phyloP scores from a whole-genome alignment of 192 early-diverging fungal genomes.

The Coemansia sp. region DNA sequence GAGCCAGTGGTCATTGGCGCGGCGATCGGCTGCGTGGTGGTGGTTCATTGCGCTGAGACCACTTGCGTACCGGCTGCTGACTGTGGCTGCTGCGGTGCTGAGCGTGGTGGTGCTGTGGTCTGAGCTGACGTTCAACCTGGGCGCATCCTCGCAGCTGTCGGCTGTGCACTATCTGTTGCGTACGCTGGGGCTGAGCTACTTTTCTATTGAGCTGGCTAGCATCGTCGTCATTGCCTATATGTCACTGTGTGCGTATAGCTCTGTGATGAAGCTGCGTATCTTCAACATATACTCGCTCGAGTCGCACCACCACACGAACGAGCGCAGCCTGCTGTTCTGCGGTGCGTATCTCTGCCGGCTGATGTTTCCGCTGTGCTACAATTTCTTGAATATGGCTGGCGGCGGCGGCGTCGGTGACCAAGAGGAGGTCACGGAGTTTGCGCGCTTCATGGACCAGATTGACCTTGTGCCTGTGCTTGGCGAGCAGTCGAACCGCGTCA shows the following conservation, averaged over 20 bases:
- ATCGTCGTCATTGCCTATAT: conserved; percentile 85
- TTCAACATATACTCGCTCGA: conserved; percentile 90
- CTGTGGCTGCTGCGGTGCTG: conserved; percentile 63
- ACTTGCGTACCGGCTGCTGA: conserved; percentile 58
- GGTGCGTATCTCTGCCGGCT: conserved; percentile 89
- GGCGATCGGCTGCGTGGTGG: conserved; percentile 71
- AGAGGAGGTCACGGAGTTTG: conserved; percentile 59
- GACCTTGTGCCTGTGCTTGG: conserved; percentile 92
- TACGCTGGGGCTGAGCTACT: conserved; percentile 60
- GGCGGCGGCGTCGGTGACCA: conserved; percentile 60
- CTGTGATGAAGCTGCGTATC: conserved; percentile 86
- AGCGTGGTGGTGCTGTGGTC: conserved; percentile 89
- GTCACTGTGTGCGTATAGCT: conserved; percentile 90
- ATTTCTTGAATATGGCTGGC: conserved; percentile 78
- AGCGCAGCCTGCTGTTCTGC: conserved; percentile 87
- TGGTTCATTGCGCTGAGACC: conserved; percentile 84
- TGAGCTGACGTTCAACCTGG: conserved; percentile 86
- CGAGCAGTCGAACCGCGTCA: conserved; percentile 81
- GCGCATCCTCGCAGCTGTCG: conserved; percentile 64
- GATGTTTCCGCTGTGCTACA: conserved; percentile 90
- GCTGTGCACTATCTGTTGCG: conserved; percentile 70
- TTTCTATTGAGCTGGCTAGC: conserved; percentile 63
- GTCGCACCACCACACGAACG: conserved; percentile 92
- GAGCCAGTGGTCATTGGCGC: conserved; percentile 45
- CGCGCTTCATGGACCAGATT: conserved; percentile 75